phyloP scores from a whole-genome alignment of 164 flowering plant species.

The Magnolia sinica region DNA sequence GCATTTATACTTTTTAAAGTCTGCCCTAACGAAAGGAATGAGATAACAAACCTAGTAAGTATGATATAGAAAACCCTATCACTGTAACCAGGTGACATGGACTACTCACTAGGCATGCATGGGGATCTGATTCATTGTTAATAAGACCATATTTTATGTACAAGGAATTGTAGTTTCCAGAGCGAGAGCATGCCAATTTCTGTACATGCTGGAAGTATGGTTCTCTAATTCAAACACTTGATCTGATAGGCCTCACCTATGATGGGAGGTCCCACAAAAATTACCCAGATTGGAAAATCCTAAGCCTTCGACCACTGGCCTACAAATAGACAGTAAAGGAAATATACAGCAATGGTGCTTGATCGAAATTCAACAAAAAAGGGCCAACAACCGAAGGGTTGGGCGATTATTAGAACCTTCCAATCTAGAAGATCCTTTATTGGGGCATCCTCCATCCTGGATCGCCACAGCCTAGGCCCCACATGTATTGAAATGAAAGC shows the following conservation, averaged over 20 bases:
- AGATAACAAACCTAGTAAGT: background rate
- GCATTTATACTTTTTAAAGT: background rate
- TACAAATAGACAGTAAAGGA: too few relatives aligned
- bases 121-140: background rate
- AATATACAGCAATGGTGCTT: too few relatives aligned
- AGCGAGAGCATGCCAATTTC: background rate
- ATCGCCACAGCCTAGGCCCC: too few relatives aligned
- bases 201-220: background rate
- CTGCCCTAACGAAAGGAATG: background rate
- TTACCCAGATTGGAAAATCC: background rate
- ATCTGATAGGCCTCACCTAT: background rate
- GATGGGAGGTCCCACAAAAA: background rate
- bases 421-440: too few relatives aligned
- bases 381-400: too few relatives aligned
- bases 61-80: background rate
- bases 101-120: background rate
- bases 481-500: too few relatives aligned
- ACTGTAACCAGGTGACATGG: background rate
- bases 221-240: background rate
- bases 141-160: background rate
- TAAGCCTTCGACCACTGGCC: background rate
- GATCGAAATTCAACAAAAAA: too few relatives aligned
- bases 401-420: too few relatives aligned
- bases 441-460: too few relatives aligned
- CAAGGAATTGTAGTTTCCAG: background rate